Base-by-base conservation (phyloP, 169 alveolate genomes). In the Cryptosporidium viatorum region DNA sequence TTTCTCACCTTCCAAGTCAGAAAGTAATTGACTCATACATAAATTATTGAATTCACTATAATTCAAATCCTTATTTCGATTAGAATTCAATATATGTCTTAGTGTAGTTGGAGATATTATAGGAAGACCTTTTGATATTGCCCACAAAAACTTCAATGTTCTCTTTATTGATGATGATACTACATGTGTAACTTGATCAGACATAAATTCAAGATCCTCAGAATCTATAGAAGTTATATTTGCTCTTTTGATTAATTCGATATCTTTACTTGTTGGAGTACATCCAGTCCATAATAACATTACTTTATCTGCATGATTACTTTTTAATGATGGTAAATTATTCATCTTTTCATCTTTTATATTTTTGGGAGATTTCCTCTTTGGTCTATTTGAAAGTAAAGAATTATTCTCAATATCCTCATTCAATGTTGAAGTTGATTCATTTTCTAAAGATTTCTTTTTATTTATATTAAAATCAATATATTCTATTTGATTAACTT, bases 221-320 rank as follows among this genome's bases (percentile, higher is more conserved):
- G 59, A 43, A 43, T 80, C 89, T n/a, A 80, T 59, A 23, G 50
- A 26, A 8, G 73, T 31, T 2, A 80, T 60, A 48, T 80, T 80
- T 26, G 45, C 69, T 26, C 65, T 80, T 14, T 41, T 65, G 5
- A 59, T 62, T 14, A 80, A 26, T 3, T 80, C 89, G 0, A 26
- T 21, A 29, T 35, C 89, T 62, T 80, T 80, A 26, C 21, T 39
- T 7, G 89, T 60, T 41, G 89, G 89, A 23, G 89, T 21, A 37
- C 89, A 80, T 14, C 89, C 89, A 0, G 89, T 80, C 89, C 89
- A 80, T 23, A 80, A 23, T 58, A 80, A 43, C 8, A 48, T 33
- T 23, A 80, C 23, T 26, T 43, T 39, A 23, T 80, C 62, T 12
- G 29, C 33, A 6, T 51, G 26, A 14, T 31, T 41, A 41, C 48